Evolutionary conservation across 208 protist genomes (phyloP).

Genomic region (Trypanosoma mega): DNA sequence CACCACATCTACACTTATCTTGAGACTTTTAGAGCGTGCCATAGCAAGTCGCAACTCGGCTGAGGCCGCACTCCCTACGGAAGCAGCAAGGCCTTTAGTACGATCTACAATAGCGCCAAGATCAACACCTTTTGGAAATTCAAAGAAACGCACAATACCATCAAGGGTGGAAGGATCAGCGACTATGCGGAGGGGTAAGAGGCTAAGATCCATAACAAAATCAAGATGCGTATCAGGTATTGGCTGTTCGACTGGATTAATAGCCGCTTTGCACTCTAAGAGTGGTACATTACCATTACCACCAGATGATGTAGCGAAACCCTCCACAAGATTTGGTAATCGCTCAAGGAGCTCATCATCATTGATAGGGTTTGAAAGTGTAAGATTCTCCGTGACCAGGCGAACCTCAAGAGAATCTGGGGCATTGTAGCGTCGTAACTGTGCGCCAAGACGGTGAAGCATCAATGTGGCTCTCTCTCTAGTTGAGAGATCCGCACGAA

Average conservation of each 20-base stretch:
- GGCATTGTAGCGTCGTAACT: slow-evolving; percentile 54
- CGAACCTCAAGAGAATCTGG: slow-evolving; percentile 50
- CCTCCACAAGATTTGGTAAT: slow-evolving; percentile 41
- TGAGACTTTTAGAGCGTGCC: slow-evolving; percentile 56
- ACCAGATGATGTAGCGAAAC: slow-evolving; percentile 23
- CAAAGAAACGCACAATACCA: slow-evolving; percentile 58
- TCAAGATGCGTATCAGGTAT: slow-evolving; percentile 65
- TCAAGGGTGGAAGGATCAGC: slow-evolving; percentile 65
- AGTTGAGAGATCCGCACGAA: slow-evolving; percentile 51
- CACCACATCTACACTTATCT: slow-evolving; percentile 65
- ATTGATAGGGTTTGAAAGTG: slow-evolving; percentile 52
- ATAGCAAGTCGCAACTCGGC: slow-evolving; percentile 63
- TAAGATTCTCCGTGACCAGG: slow-evolving; percentile 68
- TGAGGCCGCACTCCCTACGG: slow-evolving; percentile 56
- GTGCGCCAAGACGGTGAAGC: slow-evolving; percentile 50
- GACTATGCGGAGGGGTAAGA: slow-evolving; percentile 76
- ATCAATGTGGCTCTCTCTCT: slow-evolving; percentile 43
- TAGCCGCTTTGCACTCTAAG: slow-evolving; percentile 47
- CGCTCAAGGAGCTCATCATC: slow-evolving; percentile 13
- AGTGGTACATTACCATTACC: slow-evolving; percentile 39
- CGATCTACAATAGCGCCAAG: slow-evolving; percentile 41
- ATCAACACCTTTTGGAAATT: slow-evolving; percentile 57
- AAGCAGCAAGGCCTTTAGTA: slow-evolving; percentile 47
- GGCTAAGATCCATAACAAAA: slow-evolving; percentile 56
- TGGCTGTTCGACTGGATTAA: slow-evolving; percentile 70